Conservation (phyloP, 345 rosid species). For the Psidium guajava region DNA sequence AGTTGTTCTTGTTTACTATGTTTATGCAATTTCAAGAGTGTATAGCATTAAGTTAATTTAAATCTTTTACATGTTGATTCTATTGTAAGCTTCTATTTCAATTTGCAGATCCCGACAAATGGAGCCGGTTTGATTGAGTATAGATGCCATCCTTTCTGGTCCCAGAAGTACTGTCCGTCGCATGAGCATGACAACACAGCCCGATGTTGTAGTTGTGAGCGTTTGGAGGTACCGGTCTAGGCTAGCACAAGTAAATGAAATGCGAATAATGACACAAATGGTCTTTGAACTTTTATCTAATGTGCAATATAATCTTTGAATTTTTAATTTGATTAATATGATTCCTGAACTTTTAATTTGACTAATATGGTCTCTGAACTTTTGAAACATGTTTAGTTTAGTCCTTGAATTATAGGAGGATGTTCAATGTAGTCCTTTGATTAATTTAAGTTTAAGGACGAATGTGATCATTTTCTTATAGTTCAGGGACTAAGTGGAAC, state of each 20-base stretch:
- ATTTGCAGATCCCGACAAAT: conserved; percentile 67
- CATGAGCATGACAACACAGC: conserved; percentile 80
- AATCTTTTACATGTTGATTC: neutral
- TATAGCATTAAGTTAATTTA: neutral
- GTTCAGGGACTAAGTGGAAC: too few relatives aligned
- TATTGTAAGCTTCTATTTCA: neutral
- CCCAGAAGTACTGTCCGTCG: conserved; percentile 85
- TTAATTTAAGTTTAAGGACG: too few relatives aligned
- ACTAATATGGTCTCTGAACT: too few relatives aligned
- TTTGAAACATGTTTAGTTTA: too few relatives aligned
- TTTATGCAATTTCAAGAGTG: neutral
- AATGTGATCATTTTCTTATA: too few relatives aligned
- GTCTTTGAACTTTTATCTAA: too few relatives aligned
- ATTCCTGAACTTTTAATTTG: too few relatives aligned
- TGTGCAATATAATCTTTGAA: too few relatives aligned
- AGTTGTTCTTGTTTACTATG: neutral
- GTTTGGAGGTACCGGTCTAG: conserved; percentile 58
- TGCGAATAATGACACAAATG: neutral
- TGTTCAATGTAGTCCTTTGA: too few relatives aligned
- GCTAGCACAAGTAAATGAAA: neutral
- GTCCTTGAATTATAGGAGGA: too few relatives aligned
- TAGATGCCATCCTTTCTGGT: conserved; percentile 95
- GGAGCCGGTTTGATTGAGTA: conserved; percentile 86
- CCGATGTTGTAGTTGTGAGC: conserved; percentile 94
- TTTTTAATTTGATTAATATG: too few relatives aligned